phyloP scores from a whole-genome alignment of 768 basidiomycete species.

The Leccinum disarticulatum region DNA sequence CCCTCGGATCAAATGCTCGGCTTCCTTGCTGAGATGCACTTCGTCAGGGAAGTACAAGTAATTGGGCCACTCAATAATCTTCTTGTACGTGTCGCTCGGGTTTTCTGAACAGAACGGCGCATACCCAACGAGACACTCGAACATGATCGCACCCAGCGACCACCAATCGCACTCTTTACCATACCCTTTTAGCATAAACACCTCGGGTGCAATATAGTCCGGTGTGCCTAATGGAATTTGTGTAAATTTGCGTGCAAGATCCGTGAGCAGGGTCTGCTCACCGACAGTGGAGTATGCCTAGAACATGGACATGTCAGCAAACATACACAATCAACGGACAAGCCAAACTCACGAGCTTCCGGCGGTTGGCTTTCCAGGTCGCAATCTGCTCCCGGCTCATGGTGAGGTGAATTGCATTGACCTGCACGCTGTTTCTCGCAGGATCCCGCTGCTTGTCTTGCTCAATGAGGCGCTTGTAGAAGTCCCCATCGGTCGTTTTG shows the following conservation, averaged over 20 bases:
- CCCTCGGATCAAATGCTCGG: constrained; percentile 87
- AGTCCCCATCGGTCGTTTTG: constrained; percentile 91
- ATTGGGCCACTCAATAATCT: constrained; percentile 94
- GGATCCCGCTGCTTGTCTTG: constrained; percentile 62
- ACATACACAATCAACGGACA: not conserved
- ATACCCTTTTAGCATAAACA: constrained; percentile 96
- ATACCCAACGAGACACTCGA: constrained; percentile 96
- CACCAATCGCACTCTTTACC: constrained; percentile 99
- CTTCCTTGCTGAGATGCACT: constrained; percentile 88
- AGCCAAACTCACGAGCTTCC: constrained; percentile 71
- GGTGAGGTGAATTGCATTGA: constrained; percentile 95
- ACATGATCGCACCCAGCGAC: constrained; percentile 98
- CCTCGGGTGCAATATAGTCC: constrained; percentile 90
- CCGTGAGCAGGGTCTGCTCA: constrained; percentile 13
- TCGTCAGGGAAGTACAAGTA: constrained; percentile 95
- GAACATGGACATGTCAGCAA: constrained; percentile 8
- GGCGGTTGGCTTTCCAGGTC: constrained; percentile 98
- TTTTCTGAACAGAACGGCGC: constrained; percentile 98
- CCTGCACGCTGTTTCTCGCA: constrained; percentile 93
- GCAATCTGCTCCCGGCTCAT: constrained; percentile 97
- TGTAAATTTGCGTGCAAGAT: not conserved
- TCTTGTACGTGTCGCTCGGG: constrained; percentile 96
- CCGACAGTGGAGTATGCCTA: constrained; percentile 93
- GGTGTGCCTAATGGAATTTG: constrained; percentile 33
- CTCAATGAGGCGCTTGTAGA: constrained; percentile 90